A percentile compares a stretch with the other conserved stretches of the same genome.
Evolutionary conservation across 2,329 filamentous ascomycete species (phyloP).

Genomic region (Colletotrichum sansevieriae): DNA sequence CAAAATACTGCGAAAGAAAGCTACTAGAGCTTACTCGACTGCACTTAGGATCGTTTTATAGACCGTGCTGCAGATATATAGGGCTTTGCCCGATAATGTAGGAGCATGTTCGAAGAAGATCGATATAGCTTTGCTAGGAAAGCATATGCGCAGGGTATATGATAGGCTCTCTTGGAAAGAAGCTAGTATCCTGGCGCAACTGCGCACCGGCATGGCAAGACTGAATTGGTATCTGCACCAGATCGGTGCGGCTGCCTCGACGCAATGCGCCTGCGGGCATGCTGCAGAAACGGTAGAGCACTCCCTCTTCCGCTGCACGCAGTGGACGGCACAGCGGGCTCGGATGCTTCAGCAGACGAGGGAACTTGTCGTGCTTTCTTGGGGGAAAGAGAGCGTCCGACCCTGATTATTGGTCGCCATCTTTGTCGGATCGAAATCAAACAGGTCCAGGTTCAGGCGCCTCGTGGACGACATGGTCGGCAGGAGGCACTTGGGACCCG

Average conservation of each 20-base stretch:
- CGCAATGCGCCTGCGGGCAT: slow-evolving; percentile 29
- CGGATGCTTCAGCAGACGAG: neutral
- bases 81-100: neutral
- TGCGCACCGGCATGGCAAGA: slow-evolving; percentile 24
- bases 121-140: slow-evolving; percentile 32
- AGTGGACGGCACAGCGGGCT: neutral
- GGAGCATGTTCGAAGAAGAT: neutral
- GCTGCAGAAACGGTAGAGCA: neutral
- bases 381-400: neutral
- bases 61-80: neutral
- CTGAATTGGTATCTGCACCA: slow-evolving; percentile 41
- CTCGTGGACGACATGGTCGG: no score
- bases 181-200: slow-evolving; percentile 16
- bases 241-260: slow-evolving; percentile 26
- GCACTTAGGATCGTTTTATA: neutral
- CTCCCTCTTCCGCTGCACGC: neutral
- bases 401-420: neutral
- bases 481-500: no score
- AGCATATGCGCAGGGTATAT: slow-evolving; percentile 42
- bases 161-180: slow-evolving; percentile 41
- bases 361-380: neutral
- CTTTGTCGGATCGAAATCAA: no score
- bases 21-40: slow-evolving; percentile 4
- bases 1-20: neutral
- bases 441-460: no score